Conservation (phyloP, 2,329 filamentous ascomycete genomes). For the Fusarium nurragi region DNA sequence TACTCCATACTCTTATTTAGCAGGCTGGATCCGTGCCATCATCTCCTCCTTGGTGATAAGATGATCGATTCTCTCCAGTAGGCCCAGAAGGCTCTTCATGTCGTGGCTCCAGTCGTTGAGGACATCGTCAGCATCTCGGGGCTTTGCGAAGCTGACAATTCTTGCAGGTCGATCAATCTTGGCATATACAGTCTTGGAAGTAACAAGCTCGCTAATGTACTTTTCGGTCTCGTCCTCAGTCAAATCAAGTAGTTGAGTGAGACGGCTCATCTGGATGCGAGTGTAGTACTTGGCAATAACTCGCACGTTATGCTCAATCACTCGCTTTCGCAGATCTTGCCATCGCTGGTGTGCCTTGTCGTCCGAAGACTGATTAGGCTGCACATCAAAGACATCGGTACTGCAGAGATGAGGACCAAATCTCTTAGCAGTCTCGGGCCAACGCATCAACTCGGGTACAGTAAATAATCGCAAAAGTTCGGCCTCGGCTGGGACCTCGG, state of each 20-base stretch:
- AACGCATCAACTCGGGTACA: slow-evolving; percentile 95
- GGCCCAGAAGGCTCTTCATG: slow-evolving; percentile 90
- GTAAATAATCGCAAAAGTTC: slow-evolving; percentile 95
- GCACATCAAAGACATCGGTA: slow-evolving; percentile 88
- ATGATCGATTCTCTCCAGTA: slow-evolving; percentile 93
- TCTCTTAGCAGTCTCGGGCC: slow-evolving; percentile 89
- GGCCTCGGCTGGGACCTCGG: slow-evolving; percentile 80
- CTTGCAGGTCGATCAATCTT: slow-evolving; percentile 95
- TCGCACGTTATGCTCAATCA: slow-evolving; percentile 98
- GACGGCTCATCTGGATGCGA: slow-evolving; percentile 88
- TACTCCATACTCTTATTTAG: slow-evolving; percentile 50
- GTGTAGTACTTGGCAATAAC: slow-evolving; percentile 99
- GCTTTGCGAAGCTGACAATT: slow-evolving; percentile 93
- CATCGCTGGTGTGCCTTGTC: slow-evolving; percentile 86
- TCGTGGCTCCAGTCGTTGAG: slow-evolving; percentile 99
- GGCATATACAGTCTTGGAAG: slow-evolving; percentile 96
- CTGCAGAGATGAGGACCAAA: slow-evolving; percentile 88
- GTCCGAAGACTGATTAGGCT: slow-evolving; percentile 72
- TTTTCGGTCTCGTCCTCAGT: slow-evolving; percentile 97
- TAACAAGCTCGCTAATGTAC: slow-evolving; percentile 97
- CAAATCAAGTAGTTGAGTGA: slow-evolving; percentile 91
- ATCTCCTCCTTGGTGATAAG: slow-evolving; percentile 99
- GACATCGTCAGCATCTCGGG: slow-evolving; percentile 92
- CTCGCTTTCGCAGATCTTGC: slow-evolving; percentile 95
- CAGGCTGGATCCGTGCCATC: slow-evolving; percentile 95